Base-by-base conservation (phyloP, 2,329 filamentous ascomycete species). In the Trichoderma oligosporum region DNA sequence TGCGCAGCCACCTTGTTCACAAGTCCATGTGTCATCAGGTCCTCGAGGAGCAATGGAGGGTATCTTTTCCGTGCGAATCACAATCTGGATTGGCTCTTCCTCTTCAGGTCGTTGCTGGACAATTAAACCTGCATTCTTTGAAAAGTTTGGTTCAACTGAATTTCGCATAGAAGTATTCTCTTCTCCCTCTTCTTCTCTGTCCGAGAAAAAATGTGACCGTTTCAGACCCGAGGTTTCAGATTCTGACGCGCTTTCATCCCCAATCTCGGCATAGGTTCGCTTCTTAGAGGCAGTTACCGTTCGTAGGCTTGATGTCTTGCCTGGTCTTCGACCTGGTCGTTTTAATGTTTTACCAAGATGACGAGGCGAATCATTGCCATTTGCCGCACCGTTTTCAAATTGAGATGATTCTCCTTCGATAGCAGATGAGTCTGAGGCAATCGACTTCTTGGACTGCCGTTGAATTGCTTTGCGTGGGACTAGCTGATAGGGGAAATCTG, bases 11-110 rank as follows among this genome's bases (percentile, higher is more conserved):
- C 83, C 81, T 60, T 86, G 78, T 4, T 80, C 79, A 64, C 87
- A 91, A 1, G 74, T 74, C 86, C 87, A 91, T 0, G 83, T 83
- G 53, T 85, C 81, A 58, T 83, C 77, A 0, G 83, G 81, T 0
- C 82, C 84, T 31, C 77, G 74, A 0, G 82, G 76, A 3, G 68
- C 70, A 7, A 73, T 71, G 4, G 78, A 76, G 0, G 80, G 81
- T 9, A 82, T 63, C 46, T 70, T 76, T 55, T 83, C 79, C 4
- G 79, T 73, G 24, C 74, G 74, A 8, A 82, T 71, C 11, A 80
- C 73, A 14, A 83, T 66, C 45, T 71, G 74, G 46, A 76, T 67
- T 2, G 70, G 69, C 33, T 69, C 62, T 16, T 68, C 61, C 12
- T 68, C 61, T 20, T 38, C 55, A 41, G 56, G 7, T 33, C 4